Base-by-base conservation (phyloP, 2,329 filamentous ascomycete species). In the Xylaria polymorpha region DNA sequence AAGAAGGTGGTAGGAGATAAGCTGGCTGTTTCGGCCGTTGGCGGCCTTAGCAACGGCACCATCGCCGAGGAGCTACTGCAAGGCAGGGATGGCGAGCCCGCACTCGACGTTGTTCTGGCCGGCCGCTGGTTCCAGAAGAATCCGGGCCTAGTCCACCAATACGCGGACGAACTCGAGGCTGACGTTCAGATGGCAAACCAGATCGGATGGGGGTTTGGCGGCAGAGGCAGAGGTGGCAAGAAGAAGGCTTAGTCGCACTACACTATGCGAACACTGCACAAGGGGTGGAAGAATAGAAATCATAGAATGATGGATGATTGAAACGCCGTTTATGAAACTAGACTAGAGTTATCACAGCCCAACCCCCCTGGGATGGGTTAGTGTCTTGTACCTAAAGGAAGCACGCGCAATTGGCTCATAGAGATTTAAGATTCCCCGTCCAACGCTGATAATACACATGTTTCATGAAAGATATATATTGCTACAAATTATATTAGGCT, bases 1-100 rank as follows among this genome's bases (percentile, higher is more conserved):
- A 93, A 93, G 81, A 85, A 89, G 73, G 87, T 85, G 5, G 86
- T 93, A 8, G 89, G 89, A 0, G 86, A 90, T 70, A 88, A 85
- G 78, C 75, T 92, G 75, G 76, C 84, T 0, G 88, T 92, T 18
- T 80, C 81, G 10, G 75, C 84, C 0, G 86, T 88, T 0, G 86
- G 86, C 0, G 81, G 74, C n/a, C 87, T 88, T 72, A 82, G 76
- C 25, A 80, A 69, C 0, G 86, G 83, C 0, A 77, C 72, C 1
- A 74, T 82, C 9, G 86, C 86, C 0, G 81, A 88, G 71, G 79
- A 84, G 20, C 66, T 88, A 3, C 75, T 89, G n/a, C 73, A 68
- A 51, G 59, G 64, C 9, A 62, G 25, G 35, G n/a, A 10, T 9
- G 59, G 35, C 1, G 58, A 73, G 3, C 77, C 77, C 1, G 78